These are phyloP conservation scores for Arthrobotrys entomopaga DNA, from an alignment of 2,329 filamentous ascomycete species.

Conservation along the genomic window DNA sequence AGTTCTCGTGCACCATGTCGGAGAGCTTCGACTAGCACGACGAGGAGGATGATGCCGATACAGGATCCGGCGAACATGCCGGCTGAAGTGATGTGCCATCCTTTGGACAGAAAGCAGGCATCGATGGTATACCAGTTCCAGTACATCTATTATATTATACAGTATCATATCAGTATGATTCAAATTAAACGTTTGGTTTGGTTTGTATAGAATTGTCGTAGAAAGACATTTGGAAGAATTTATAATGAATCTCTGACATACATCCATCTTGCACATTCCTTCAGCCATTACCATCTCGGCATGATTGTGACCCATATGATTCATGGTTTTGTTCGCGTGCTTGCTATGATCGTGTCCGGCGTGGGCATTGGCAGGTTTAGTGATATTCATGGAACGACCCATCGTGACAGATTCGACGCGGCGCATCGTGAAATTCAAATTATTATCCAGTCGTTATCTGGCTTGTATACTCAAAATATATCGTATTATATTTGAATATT, in stretches of 20 bases:
- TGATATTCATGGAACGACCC: neutral
- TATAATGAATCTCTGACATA: too few species aligned
- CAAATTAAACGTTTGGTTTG: too few species aligned
- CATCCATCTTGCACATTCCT: conserved; percentile 60
- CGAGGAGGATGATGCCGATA: conserved; percentile 79
- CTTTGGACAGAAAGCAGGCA: conserved; percentile 75
- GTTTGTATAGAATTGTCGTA: too few species aligned
- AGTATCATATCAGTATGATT: too few species aligned
- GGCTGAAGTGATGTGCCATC: conserved; percentile 75
- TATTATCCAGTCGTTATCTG: neutral
- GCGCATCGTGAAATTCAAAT: neutral
- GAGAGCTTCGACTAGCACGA: conserved; percentile 76
- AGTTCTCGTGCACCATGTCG: conserved; percentile 77
- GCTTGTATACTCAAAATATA: too few species aligned
- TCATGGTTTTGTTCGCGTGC: neutral
- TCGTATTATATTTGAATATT: too few species aligned
- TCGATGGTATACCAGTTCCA: conserved; percentile 82
- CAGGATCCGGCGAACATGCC: conserved; percentile 83
- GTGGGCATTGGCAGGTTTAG: conserved; percentile 11
- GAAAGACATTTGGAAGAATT: too few species aligned
- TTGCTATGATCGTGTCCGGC: conserved; percentile 26
- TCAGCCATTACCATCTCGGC: conserved; percentile 34
- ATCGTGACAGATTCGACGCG: conserved; percentile 15
- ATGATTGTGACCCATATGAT: conserved; percentile 38
- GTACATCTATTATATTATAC: conserved; percentile 76